Evolutionary conservation across 1,139 yeast genomes (phyloP).

Genomic region (Geotrichum restrictum): DNA sequence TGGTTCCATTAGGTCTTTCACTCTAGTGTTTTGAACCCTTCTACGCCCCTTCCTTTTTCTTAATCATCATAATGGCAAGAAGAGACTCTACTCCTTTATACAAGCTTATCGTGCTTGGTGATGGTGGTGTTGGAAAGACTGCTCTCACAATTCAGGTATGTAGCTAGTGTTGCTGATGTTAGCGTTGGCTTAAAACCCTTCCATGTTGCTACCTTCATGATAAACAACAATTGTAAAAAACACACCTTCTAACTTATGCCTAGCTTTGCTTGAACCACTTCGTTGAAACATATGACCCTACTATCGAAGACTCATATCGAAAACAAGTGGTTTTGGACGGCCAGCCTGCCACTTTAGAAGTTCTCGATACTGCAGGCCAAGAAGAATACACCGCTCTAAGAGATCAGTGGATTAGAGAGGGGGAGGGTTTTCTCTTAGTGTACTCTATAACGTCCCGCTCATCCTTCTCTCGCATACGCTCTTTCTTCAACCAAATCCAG

Average conservation of each 20-base stretch:
- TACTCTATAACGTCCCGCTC: conserved; percentile 86
- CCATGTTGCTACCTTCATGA: conserved; percentile 27
- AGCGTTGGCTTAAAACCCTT: not conserved
- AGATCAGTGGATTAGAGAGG: conserved; percentile 87
- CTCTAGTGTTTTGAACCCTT: not conserved
- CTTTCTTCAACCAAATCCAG: conserved; percentile 81
- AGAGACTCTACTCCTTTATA: conserved; percentile 37
- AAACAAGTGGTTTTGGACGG: conserved; percentile 91
- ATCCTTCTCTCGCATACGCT: conserved; percentile 74
- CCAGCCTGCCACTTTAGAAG: conserved; percentile 84
- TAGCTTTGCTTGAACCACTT: conserved; percentile 53
- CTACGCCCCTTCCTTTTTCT: not conserved
- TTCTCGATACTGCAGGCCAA: conserved; percentile 96
- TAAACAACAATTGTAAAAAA: conserved; percentile 26
- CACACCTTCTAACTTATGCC: not conserved
- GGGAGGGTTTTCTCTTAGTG: conserved; percentile 85
- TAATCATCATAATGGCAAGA: conserved; percentile 13
- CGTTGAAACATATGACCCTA: conserved; percentile 25
- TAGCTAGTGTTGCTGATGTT: not conserved
- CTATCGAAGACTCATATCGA: conserved; percentile 38
- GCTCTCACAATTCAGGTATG: conserved; percentile 75
- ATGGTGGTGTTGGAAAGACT: conserved; percentile 98
- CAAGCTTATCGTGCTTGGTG: conserved; percentile 92
- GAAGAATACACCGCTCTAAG: conserved; percentile 96
- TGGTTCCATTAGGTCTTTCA: not conserved